Base-by-base conservation (phyloP, 768 basidiomycete genomes). In the Tephrocybe sp. region DNA sequence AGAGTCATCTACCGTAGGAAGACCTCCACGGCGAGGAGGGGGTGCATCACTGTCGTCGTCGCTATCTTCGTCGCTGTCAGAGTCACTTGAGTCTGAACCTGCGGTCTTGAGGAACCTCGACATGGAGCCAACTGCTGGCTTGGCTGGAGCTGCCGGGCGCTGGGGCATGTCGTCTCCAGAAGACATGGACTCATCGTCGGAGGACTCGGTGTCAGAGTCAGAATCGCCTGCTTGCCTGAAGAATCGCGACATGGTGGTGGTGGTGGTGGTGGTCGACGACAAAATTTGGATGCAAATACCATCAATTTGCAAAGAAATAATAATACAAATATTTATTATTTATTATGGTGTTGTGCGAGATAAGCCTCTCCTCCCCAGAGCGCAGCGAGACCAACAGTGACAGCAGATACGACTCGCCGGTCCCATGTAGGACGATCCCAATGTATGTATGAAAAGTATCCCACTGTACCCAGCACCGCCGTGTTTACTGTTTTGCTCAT, bases 141-240 rank as follows among this genome's bases (percentile, higher is more conserved):
- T 82, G 51, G 83, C 73, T 21, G 71, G 33, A 3, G 38, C 65
- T 22, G 72, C 55, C 5, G 76, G 69, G 59, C 76, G 81, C 43
- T 76, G 63, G 38, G 78, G 66, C 8, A 74, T 74, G 49, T 81
- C 82, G 50, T 90, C 88, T 46, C 79, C 84, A 57, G 83, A 84
- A 61, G 79, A 81, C 68, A 91, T 82, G 65, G 85, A 81, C 71
- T 90, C 87, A 65, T 89, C 86, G 53, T 89, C 87, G 36, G 83
- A 86, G 50, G 80, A 78, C 52, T 83, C 82, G 34, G 82, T 77
- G 41, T 86, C 84, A 13, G 80, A 83, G 61, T 91, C 90, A 43
- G 87, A 88, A 66, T 91, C 88, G 66, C 80, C 86, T 52, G 81
- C 88, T 73, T 83, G 80, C 74, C 87, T 84, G 75, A 93, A 92